Percentiles rank a stretch among this genome's conserved stretches.
Conservation (phyloP, 257 asterid genomes). For the Nicotiana undulata region DNA sequence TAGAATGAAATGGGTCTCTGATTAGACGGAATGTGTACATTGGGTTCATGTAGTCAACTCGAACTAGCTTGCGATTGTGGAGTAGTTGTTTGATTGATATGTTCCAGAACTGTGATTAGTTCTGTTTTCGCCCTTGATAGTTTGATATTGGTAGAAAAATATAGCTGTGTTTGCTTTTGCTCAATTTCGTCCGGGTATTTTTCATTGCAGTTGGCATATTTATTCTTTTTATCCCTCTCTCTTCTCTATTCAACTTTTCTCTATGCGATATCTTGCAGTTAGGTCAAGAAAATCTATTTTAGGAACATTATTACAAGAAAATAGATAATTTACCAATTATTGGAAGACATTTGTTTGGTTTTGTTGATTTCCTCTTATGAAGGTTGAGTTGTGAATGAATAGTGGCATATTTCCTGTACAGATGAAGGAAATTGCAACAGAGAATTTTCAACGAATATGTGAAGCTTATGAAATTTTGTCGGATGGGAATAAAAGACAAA, state of each 20-base stretch:
- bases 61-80: not conserved
- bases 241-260: not conserved
- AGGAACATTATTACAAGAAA: not conserved
- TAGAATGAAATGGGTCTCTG: not conserved
- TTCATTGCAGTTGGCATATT: not conserved
- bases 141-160: not conserved
- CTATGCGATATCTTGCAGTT: not conserved
- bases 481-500: conserved; percentile 64
- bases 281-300: not conserved
- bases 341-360: not conserved
- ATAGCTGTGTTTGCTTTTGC: not conserved
- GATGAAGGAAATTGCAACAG: conserved; percentile 97
- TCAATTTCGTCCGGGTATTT: not conserved
- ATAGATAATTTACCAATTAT: not conserved
- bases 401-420: conserved; percentile 23
- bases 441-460: conserved; percentile 92
- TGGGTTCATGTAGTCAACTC: not conserved
- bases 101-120: not conserved
- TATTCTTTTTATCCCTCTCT: not conserved
- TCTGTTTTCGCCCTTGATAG: not conserved
- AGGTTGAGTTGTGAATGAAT: not conserved
- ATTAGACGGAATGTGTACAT: not conserved
- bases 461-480: conserved; percentile 93
- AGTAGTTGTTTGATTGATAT: not conserved
- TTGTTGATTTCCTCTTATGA: not conserved